Conservation (phyloP, 345 rosid species). For the Carallia pectinifolia region DNA sequence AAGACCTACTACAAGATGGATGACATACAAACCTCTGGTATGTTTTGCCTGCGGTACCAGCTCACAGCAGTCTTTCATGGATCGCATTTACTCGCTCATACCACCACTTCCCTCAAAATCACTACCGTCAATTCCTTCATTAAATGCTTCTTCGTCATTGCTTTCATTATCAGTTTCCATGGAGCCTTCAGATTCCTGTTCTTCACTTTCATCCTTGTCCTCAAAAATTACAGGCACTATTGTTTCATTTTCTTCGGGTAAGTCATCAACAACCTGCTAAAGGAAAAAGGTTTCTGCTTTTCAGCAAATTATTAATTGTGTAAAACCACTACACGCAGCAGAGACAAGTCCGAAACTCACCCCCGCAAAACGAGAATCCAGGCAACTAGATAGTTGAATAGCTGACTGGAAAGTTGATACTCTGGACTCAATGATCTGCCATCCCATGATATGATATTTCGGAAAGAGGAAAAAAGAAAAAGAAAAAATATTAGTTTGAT, state of each 20-base stretch:
- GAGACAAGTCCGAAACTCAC: conserved; percentile 22
- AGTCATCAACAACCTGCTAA: conserved; percentile 53
- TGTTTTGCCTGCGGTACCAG: neutral
- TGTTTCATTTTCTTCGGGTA: conserved; percentile 27
- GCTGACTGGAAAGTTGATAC: conserved; percentile 64
- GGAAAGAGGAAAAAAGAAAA: neutral
- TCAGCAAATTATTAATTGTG: neutral
- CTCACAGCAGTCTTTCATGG: too few relatives aligned
- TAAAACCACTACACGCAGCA: neutral
- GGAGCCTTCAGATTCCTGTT: conserved; percentile 56
- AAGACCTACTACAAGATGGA: neutral
- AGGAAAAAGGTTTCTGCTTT: neutral
- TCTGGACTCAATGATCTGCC: conserved; percentile 87
- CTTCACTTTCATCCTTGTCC: conserved; percentile 75
- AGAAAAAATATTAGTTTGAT: neutral
- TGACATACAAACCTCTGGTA: neutral
- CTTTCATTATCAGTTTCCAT: conserved; percentile 49
- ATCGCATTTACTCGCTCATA: conserved; percentile 47
- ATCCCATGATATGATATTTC: conserved; percentile 8
- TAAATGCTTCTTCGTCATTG: conserved; percentile 35
- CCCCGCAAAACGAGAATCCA: conserved; percentile 56
- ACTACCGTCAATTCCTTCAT: conserved; percentile 24
- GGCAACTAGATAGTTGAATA: conserved; percentile 62
- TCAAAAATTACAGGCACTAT: conserved; percentile 22
- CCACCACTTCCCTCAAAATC: conserved; percentile 51